Base-by-base conservation (phyloP, 768 basidiomycete species). In the Pleurotus eryngii region DNA sequence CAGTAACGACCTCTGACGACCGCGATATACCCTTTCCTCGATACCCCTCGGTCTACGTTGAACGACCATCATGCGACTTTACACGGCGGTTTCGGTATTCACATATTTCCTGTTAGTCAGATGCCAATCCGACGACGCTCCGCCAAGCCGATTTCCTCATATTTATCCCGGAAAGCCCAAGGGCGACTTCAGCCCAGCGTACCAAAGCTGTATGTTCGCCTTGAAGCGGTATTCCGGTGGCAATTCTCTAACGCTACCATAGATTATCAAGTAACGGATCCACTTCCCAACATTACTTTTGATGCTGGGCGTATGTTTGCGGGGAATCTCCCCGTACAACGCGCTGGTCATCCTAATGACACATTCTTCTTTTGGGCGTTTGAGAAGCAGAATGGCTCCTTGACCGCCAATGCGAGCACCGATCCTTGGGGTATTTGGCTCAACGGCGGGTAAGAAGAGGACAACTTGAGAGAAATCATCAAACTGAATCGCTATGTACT, bases 371-470 rank as follows among this genome's bases (percentile, higher is more conserved):
- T 87, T 66, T 76, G 80, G 72, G 85, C 77, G 14, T 82, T 84
- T 59, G 86, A 88, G 62, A 81, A 80, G 30, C 67, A 70, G 0
- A 63, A 72, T 15, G 84, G 82, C 4, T 87, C 87, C 2, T 70
- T 89, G 49, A 87, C 82, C 8, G 69, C 68, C 1, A 60, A 61
- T 46, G 60, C 66, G n/a, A 66, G 63, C 15, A 73, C 65, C 12
- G 73, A 83, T 17, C 87, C 88, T 1, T 89, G 88, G 88, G 80
- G 80, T 3, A 83, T 90, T 42, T 90, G 86, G 86, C 67, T 89
- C 22, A 87, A 88, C 59, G 88, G 87, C 70, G 87, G 86, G 84
- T 85, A 61, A 48, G 81, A 67, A 42, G 45, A 46, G 37, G 48
- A 37, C 20, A 48, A 46, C 9, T 26, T 53, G 18, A 9, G 35